Evolutionary conservation across 192 early-diverging fungal species (phyloP).

Genomic region (Pecoramyces ruminantium): DNA sequence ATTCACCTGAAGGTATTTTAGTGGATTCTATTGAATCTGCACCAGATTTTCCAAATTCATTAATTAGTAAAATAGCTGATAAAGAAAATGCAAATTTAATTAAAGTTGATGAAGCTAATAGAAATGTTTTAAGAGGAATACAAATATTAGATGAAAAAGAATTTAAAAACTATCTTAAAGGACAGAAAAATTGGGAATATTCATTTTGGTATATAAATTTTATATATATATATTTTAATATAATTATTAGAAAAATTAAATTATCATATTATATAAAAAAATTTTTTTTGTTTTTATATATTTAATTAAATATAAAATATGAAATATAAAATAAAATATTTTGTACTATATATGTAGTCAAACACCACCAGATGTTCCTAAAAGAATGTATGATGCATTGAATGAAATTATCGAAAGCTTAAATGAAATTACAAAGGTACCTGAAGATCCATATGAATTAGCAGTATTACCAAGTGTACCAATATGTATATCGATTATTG

Average conservation of each 20-base stretch:
- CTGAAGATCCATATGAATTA: constrained; percentile 11
- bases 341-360: neutral
- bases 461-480: constrained; percentile 24
- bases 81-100: too few relatives aligned
- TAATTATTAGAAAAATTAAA: neutral
- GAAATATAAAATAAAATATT: too few relatives aligned
- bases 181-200: constrained; percentile 21
- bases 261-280: neutral
- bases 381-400: constrained; percentile 12
- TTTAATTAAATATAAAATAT: neutral
- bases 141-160: constrained; percentile 29
- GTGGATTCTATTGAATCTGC: too few relatives aligned
- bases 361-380: too few relatives aligned
- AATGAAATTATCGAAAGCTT: constrained; percentile 16
- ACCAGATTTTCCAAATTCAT: too few relatives aligned
- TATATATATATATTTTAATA: constrained; percentile 3
- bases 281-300: neutral
- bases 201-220: neutral
- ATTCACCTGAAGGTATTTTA: too few relatives aligned
- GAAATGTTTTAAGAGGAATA: constrained; percentile 7
- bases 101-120: too few relatives aligned
- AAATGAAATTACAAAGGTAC: constrained; percentile 20
- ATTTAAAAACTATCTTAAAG: constrained; percentile 28
- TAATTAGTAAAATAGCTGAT: too few relatives aligned
- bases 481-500: constrained; percentile 22